These are phyloP conservation scores for Phytophthora tentaculata DNA, from an alignment of 352 stramenopile genomes.

Conservation along the genomic window DNA sequence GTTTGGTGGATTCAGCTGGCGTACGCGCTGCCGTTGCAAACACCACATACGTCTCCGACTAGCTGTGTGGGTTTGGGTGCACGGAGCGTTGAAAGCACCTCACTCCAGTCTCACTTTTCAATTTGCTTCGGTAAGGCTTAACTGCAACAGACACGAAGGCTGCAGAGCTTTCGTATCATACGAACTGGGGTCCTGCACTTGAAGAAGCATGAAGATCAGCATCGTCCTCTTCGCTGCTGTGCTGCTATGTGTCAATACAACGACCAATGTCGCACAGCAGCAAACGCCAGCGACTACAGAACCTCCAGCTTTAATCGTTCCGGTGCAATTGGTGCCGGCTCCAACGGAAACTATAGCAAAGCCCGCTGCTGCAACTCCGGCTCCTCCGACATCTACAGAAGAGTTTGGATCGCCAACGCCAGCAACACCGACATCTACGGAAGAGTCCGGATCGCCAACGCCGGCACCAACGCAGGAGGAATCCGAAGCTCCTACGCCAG, in stretches of 20 bases:
- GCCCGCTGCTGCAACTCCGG: background rate
- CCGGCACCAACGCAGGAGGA: background rate
- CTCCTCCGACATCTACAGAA: constrained; percentile 13
- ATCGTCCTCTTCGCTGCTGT: constrained; percentile 22
- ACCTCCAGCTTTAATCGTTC: background rate
- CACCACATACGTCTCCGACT: background rate
- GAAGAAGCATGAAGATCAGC: constrained; percentile 29
- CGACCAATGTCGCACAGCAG: constrained; percentile 19
- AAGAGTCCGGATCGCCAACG: background rate
- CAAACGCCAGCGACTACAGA: constrained; percentile 5
- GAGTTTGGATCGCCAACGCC: background rate
- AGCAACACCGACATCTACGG: too few relatives aligned
- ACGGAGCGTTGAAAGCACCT: background rate
- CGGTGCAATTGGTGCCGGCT: background rate
- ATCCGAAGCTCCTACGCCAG: background rate
- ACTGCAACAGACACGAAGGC: constrained; percentile 20
- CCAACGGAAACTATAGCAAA: constrained; percentile 14
- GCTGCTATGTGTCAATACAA: constrained; percentile 16
- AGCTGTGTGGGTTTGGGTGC: background rate
- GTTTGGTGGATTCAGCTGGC: constrained; percentile 26
- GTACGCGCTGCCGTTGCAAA: constrained; percentile 1
- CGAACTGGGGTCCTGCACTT: background rate
- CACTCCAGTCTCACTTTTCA: constrained; percentile 23
- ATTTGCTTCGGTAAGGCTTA: too few relatives aligned
- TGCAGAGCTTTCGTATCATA: constrained; percentile 11